Evolutionary conservation across 1,284 basidiomycete genomes (phyloP), one percentile per base, ranked within the genome.

Genomic region (Tetrapyrgos nigripes): DNA sequence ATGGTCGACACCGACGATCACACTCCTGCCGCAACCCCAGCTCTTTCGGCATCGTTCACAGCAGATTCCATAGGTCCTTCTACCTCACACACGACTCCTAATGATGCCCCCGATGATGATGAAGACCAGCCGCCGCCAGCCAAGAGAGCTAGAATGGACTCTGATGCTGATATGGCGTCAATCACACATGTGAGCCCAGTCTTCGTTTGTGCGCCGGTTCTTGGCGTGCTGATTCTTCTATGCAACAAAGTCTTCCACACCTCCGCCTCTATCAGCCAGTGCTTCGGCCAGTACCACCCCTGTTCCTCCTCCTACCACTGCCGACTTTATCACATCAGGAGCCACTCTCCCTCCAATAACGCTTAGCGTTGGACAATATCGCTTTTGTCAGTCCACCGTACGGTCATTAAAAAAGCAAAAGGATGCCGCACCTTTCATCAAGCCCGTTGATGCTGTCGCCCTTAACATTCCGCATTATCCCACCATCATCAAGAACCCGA

Each of bases 401-500:
- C 91, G 94, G 53, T 84, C 86, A 27, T 76, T 99, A 68, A 97
- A 94, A 81, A 96, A 93, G 78, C 76, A 89, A 67, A 93, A 93
- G 71, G 94, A 97, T 56, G 87, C 94, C 0, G 73, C 72, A 6
- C 88, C 94, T 1, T 99, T 99, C 78, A 76, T 92, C 54, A 81
- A 81, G 55, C 96, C 97, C 19, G 97, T 99, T 59, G 96, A 99
- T 71, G 84, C 89, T n/a, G 83, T 97, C 63, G 90, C 87, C 1
- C 85, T 98, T 63, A 89, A 89, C 66, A 92, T 99, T 61, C 97
- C 96, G 13, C 94, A 97, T 71, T 99, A 99, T 70, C 85, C 85
- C 47, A 83, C 83, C 56, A 88, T 98, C 70, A 88, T 99, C 77
- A 92, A 89, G 68, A 85, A 84, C 31, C 97, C 97, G 0, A 98